Evolutionary conservation across 2,329 filamentous ascomycete species (phyloP).

Genomic region (Cladosporium velox): DNA sequence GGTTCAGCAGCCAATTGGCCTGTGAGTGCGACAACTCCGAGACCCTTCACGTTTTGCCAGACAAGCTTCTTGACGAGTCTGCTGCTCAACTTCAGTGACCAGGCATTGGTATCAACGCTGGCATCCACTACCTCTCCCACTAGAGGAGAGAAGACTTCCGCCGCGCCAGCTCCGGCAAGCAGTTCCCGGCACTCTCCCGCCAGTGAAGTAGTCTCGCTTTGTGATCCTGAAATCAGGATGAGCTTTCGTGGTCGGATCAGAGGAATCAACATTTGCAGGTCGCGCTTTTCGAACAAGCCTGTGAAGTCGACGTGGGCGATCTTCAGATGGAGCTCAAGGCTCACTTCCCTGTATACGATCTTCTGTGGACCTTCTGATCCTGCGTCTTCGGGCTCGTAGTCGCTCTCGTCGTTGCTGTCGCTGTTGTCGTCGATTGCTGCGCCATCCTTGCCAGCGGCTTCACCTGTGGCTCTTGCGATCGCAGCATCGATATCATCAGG

Average conservation of each 20-base stretch:
- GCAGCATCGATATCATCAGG: conserved; percentile 40
- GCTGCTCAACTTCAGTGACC: conserved; percentile 89
- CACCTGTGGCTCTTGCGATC: conserved; percentile 36
- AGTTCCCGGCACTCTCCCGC: conserved; percentile 78
- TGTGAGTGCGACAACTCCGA: conserved; percentile 91
- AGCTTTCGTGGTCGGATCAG: conserved; percentile 92
- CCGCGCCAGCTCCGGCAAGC: conserved; percentile 43
- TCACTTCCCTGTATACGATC: conserved; percentile 64
- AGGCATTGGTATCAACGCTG: conserved; percentile 96
- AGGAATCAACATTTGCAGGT: conserved; percentile 90
- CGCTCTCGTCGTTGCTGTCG: conserved; percentile 39
- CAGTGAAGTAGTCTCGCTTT: conserved; percentile 74
- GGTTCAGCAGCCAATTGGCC: conserved; percentile 63
- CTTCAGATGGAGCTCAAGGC: conserved; percentile 68
- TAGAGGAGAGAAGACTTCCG: conserved; percentile 72
- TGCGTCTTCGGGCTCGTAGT: conserved; percentile 55
- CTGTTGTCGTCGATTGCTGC: conserved; percentile 26
- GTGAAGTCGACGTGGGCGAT: conserved; percentile 90
- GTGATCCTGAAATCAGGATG: conserved; percentile 81
- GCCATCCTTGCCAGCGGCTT: conserved; percentile 36
- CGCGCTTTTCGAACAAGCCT: conserved; percentile 89
- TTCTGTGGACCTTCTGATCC: conserved; percentile 70
- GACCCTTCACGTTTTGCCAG: conserved; percentile 90
- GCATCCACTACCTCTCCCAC: conserved; percentile 78
- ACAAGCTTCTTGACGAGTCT: conserved; percentile 80